Conservation (phyloP, 176 grass and related monocot species). For the Aegilops tauschii region DNA sequence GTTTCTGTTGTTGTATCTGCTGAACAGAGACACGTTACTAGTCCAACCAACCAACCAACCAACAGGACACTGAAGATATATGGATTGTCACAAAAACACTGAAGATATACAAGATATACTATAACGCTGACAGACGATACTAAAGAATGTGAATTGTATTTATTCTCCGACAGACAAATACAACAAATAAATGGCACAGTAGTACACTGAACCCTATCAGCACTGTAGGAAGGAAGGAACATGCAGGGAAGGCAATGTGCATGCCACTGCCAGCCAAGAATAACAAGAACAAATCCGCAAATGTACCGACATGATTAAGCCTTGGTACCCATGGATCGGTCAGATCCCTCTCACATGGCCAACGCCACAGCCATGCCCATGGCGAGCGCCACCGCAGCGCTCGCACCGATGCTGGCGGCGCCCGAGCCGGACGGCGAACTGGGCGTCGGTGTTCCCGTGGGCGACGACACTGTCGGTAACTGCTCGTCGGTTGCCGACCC, state of each 20-base stretch:
- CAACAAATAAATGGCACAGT: not conserved
- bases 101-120: no score
- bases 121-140: not conserved
- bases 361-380: slow-evolving; percentile 30
- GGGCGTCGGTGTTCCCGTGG: slow-evolving; percentile 22
- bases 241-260: slow-evolving; percentile 12
- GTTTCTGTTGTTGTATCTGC: no score
- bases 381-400: slow-evolving; percentile 32
- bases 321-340: not conserved
- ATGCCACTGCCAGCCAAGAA: not conserved
- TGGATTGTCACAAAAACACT: no score
- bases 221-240: not conserved
- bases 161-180: not conserved
- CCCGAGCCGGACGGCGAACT: slow-evolving; percentile 38
- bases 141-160: slow-evolving; percentile 11
- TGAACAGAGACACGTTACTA: no score
- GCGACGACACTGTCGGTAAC: slow-evolving; percentile 27
- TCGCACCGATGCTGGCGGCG: slow-evolving; percentile 23
- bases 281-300: not conserved
- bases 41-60: no score
- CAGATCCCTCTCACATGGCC: slow-evolving; percentile 36
- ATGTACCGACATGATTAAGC: not conserved
- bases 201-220: not conserved
- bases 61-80: no score
- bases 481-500: not conserved